Evolutionary conservation across 1,284 basidiomycete species (phyloP), one percentile per base, ranked within the genome.

Genomic region (Melampsora larici-populina): DNA sequence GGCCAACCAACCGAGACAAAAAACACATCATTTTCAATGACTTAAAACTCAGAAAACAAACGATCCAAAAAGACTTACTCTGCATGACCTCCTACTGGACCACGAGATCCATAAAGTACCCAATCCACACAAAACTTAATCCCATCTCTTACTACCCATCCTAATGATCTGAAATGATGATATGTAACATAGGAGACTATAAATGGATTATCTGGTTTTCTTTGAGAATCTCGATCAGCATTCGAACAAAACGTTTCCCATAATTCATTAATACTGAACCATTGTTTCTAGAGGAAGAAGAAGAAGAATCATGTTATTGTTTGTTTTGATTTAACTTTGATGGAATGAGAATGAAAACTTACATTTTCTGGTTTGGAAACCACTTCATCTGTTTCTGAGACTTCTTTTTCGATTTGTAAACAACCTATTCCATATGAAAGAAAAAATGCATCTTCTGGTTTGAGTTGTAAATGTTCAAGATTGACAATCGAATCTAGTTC

Each of bases 111-210:
- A 78, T 99, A 99, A 43, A 99, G 86, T 18, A 99, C 87, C 85
- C 92, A 93, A 82, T 99, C 97, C 60, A 91, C 91, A 82, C 94
- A 97, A 84, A 99, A 99, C 85, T 99, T 99, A 86, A 97, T 90
- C 2, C 97, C 97, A 31, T 89, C 89, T 84, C 95, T 94, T 79
- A 97, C 90, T 21, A 97, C 92, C 97, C 97, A 99, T n/a, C 97
- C 97, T 5, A 99, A 87, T 1, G 94, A 94, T 26, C 96, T 89
- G 83, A 92, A 99, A 84, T 99, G 94, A 83, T 99, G 96, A 82
- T 96, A 97, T 8, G 89, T 90, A 68, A 91, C 89, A 82, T 98
- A 99, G 81, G 92, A 88, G 49, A 99, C 86, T 48, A 99, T 86
- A 85, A 97, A 94, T 0, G 95, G 94, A 83, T 97, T 97, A 85